A percentile compares a stretch with the other conserved stretches of the same genome.
Evolutionary conservation across 345 rosid genomes (phyloP).

Genomic region (Dipteronia dyeriana): DNA sequence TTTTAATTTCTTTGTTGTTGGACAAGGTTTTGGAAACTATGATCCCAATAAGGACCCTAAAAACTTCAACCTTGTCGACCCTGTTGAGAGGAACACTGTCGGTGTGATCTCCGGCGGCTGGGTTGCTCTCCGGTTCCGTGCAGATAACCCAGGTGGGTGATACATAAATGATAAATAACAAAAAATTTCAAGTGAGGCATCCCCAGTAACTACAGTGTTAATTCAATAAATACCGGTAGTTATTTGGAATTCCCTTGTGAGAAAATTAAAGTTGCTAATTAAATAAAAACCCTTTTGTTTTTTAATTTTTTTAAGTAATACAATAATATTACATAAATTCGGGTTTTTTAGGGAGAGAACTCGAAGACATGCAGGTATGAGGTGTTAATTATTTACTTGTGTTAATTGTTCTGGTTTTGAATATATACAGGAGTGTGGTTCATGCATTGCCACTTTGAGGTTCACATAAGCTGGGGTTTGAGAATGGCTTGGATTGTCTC

Average conservation of each 20-base stretch:
- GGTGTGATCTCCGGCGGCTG: slow-evolving; percentile 30
- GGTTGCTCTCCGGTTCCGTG: slow-evolving; percentile 32
- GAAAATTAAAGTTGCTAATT: no score
- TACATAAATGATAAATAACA: background rate
- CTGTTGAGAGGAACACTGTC: slow-evolving; percentile 25
- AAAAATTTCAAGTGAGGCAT: no score
- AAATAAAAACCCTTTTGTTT: no score
- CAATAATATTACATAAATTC: no score
- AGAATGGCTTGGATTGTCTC: slow-evolving; percentile 33
- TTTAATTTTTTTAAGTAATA: no score
- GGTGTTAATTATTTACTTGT: background rate
- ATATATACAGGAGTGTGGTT: slow-evolving; percentile 27
- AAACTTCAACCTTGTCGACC: slow-evolving; percentile 32
- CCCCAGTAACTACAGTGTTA: no score
- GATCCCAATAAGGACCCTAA: slow-evolving; percentile 24
- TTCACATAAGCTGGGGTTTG: slow-evolving; percentile 35
- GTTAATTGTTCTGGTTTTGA: no score
- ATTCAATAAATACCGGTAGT: no score
- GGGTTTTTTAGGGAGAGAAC: no score
- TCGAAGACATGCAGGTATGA: no score
- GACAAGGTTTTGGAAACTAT: slow-evolving; percentile 33
- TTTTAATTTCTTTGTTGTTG: slow-evolving; percentile 29
- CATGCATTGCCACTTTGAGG: slow-evolving; percentile 33
- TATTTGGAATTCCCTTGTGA: no score
- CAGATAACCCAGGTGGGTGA: slow-evolving; percentile 37